Conservation (phyloP, 2,329 filamentous ascomycete genomes). For the Colletotrichum tropicicola region DNA sequence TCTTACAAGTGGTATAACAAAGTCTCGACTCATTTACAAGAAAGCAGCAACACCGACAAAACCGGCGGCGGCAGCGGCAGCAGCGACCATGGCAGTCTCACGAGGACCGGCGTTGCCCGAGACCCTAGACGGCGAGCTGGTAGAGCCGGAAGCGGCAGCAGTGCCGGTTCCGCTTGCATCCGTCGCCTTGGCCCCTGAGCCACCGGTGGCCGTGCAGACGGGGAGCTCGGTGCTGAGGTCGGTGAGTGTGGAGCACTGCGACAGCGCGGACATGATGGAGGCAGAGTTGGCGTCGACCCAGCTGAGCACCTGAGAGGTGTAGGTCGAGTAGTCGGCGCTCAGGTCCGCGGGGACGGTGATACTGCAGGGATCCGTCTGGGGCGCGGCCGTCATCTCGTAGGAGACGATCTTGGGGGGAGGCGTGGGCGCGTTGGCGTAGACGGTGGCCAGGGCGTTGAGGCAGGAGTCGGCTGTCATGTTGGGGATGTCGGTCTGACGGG, state of each 20-base stretch:
- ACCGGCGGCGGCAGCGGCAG: conserved; percentile 35
- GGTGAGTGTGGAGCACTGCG: conserved; percentile 36
- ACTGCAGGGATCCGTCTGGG: conserved; percentile 36
- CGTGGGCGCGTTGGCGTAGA: conserved; percentile 36
- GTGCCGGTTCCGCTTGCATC: neutral
- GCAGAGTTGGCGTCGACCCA: conserved; percentile 36
- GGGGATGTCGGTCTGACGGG: conserved; percentile 35
- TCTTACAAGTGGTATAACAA: neutral
- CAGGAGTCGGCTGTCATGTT: conserved; percentile 27
- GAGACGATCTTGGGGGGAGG: conserved; percentile 31
- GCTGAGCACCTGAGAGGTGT: conserved; percentile 32
- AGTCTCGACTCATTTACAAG: conserved; percentile 27
- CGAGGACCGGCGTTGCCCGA: conserved; percentile 31
- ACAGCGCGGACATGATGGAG: conserved; percentile 33
- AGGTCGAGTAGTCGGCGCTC: conserved; percentile 30
- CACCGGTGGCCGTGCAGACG: conserved; percentile 5
- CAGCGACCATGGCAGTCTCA: conserved; percentile 35
- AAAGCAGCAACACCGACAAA: conserved; percentile 36
- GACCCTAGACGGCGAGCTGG: neutral
- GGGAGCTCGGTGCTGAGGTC: conserved; percentile 19
- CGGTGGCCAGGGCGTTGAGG: conserved; percentile 27
- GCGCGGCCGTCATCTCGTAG: conserved; percentile 30
- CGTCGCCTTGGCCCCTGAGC: neutral
- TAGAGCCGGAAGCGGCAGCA: neutral
- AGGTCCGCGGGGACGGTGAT: conserved; percentile 35